Evolutionary conservation across 1,284 basidiomycete genomes (phyloP).

Genomic region (Pseudozyma sp.): DNA sequence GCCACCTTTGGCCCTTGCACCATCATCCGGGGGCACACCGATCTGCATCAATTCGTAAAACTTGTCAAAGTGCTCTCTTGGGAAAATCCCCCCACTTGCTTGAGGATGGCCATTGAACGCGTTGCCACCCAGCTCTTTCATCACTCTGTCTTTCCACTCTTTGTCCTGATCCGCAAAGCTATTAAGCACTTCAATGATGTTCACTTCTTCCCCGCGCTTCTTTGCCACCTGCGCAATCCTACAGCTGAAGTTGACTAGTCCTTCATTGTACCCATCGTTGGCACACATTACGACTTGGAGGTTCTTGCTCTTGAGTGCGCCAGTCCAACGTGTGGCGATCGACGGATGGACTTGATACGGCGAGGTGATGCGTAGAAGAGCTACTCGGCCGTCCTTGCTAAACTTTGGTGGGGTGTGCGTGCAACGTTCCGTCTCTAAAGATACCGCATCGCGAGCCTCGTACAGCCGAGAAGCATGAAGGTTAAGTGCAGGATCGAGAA

Average conservation of each 20-base stretch:
- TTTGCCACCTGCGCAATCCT: slow-evolving; percentile 41
- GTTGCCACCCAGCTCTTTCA: slow-evolving; percentile 23
- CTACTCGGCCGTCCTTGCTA: slow-evolving; percentile 54
- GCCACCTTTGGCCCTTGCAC: slow-evolving; percentile 1
- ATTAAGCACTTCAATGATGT: slow-evolving; percentile 52
- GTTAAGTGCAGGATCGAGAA: slow-evolving; percentile 42
- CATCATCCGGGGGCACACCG: slow-evolving; percentile 41
- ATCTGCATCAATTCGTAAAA: slow-evolving; percentile 56
- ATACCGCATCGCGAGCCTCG: slow-evolving; percentile 42
- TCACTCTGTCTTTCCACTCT: slow-evolving; percentile 20
- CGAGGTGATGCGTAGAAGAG: slow-evolving; percentile 50
- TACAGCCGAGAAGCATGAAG: slow-evolving; percentile 38
- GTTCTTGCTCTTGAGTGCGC: slow-evolving; percentile 50
- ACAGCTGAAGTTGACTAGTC: slow-evolving; percentile 43
- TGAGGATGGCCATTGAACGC: slow-evolving; percentile 56
- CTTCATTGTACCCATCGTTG: slow-evolving; percentile 48
- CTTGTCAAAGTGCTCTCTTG: slow-evolving; percentile 41
- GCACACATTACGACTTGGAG: slow-evolving; percentile 60
- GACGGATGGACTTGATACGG: slow-evolving; percentile 55
- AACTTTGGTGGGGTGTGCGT: slow-evolving; percentile 60
- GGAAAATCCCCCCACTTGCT: slow-evolving; percentile 58
- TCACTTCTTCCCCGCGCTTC: slow-evolving; percentile 45
- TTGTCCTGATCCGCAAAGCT: slow-evolving; percentile 49
- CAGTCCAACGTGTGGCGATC: slow-evolving; percentile 58
- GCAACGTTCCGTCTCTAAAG: slow-evolving; percentile 49